Evolutionary conservation across 139 green algal species (phyloP).

Genomic region (Asterochloris erici): DNA sequence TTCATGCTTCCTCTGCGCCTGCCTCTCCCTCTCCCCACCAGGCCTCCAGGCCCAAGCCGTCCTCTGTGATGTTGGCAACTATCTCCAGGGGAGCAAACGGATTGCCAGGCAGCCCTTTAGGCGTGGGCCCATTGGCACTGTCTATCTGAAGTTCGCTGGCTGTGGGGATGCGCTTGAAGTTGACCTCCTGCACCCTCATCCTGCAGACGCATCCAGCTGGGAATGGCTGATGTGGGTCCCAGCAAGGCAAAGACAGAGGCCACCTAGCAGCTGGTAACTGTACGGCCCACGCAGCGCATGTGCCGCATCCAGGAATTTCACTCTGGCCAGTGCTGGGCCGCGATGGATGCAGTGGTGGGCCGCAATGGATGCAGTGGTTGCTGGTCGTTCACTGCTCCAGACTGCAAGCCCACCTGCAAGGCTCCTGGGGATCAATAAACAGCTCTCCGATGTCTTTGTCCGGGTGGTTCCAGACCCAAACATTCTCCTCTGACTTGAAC

Average conservation of each 20-base stretch:
- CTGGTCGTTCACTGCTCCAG: not conserved
- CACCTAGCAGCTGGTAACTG: too few species aligned
- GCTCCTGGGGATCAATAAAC: constrained; percentile 69
- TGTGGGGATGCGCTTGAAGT: not conserved
- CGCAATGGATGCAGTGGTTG: constrained; percentile 22
- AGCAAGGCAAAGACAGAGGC: not conserved
- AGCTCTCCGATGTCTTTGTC: constrained; percentile 52
- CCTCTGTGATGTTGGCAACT: constrained; percentile 59
- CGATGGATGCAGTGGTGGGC: not conserved
- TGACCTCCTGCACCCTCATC: not conserved
- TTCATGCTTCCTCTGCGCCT: not conserved
- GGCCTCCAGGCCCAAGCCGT: constrained; percentile 63
- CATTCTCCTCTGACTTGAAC: constrained; percentile 57
- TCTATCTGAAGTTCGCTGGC: not conserved
- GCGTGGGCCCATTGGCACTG: not conserved
- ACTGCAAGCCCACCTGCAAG: constrained; percentile 12
- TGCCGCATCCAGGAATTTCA: too few species aligned
- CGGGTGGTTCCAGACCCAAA: constrained; percentile 81
- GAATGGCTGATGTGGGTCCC: not conserved
- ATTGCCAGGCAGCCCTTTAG: constrained; percentile 33
- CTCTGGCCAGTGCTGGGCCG: not conserved
- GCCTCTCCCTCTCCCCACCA: constrained; percentile 60
- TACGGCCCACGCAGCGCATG: too few species aligned
- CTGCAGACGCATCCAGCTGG: constrained; percentile 13
- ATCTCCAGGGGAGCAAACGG: constrained; percentile 51